Percentiles rank a stretch among this genome's conserved stretches.
These are phyloP conservation scores for Sistotremastrum niveocremeum DNA, from an alignment of 768 basidiomycete genomes.

Conservation along the genomic window DNA sequence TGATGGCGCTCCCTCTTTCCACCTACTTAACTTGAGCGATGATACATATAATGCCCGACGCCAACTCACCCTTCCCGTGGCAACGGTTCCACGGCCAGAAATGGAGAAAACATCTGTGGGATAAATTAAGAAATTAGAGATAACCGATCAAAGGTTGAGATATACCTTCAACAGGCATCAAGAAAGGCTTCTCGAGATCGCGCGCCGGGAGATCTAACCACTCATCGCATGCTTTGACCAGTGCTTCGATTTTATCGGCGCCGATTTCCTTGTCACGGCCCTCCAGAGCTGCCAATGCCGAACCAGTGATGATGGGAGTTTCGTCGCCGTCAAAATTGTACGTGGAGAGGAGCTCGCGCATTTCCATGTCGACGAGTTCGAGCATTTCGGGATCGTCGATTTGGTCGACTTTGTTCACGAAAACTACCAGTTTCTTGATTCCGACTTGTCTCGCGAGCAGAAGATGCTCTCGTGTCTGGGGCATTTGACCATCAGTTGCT, in stretches of 20 bases:
- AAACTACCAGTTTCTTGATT: constrained; percentile 93
- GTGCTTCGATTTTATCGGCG: constrained; percentile 60
- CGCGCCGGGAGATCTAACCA: constrained; percentile 94
- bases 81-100: constrained; percentile 95
- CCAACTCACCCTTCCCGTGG: constrained; percentile 72
- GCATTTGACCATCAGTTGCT: constrained; percentile 99
- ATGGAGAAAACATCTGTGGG: constrained; percentile 88
- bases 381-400: constrained; percentile 97
- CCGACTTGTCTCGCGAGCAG: constrained; percentile 97
- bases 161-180: constrained; percentile 81
- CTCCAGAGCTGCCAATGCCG: constrained; percentile 89
- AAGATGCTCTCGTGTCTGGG: constrained; percentile 96
- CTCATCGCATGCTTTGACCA: constrained; percentile 76
- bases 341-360: constrained; percentile 82
- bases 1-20: constrained; percentile 83
- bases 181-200: constrained; percentile 96
- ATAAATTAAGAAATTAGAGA: background rate
- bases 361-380: constrained; percentile 99
- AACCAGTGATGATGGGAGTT: constrained; percentile 97
- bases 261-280: constrained; percentile 74
- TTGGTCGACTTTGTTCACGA: constrained; percentile 99
- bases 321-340: constrained; percentile 97
- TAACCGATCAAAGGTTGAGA: background rate
- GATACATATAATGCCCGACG: background rate
- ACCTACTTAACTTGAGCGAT: constrained; percentile 32